Evolutionary conservation across 768 basidiomycete species (phyloP), one percentile per base, ranked within the genome.

Genomic region (Boletus sensibilis): DNA sequence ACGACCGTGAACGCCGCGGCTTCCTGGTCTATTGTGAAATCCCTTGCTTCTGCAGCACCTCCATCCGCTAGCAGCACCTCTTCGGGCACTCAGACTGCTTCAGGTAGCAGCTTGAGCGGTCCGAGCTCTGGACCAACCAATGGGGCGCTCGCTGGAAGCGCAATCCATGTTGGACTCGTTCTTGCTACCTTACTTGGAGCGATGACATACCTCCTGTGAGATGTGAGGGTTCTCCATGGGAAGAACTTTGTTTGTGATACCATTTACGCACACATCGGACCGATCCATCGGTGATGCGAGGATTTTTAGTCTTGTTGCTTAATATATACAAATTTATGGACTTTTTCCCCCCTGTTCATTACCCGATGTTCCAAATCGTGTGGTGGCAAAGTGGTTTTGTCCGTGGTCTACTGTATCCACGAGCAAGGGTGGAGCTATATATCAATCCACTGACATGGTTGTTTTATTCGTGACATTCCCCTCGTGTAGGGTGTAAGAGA

Each of bases 1-100:
- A 66, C 72, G 9, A 65, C 66, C 21, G 68, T 76, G 25, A 83
- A 82, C 67, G 63, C 77, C 4, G 71, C 69, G 1, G 79, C 81
- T 5, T 61, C 75, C 29, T 88, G 86, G 85, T 73, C 72, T 29
- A 54, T 65, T 12, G 76, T 88, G 12, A 64, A 66, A 38, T 68
- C 71, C 47, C 73, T 88, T 29, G 76, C 78, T 29, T 59, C 73
- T n/a, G 74, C 76, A 4, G 75, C 78, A n/a, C 73, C 79, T 4
- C 60, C 78, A 2, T 57, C 71, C 23, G 54, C 72, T 20, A 58
- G 63, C 14, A 58, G 43, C 20, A 50, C 50, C 3, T 55, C 67
- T 16, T 62, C 71, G 20, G 62, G 62, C 4, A 62, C 69, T 25
- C 50, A 56, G 6, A 58, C 55, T 14, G 53, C 55, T 8, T 42